These are phyloP conservation scores for Kwoniella pini DNA, from an alignment of 768 basidiomycete genomes.

Conservation along the genomic window DNA sequence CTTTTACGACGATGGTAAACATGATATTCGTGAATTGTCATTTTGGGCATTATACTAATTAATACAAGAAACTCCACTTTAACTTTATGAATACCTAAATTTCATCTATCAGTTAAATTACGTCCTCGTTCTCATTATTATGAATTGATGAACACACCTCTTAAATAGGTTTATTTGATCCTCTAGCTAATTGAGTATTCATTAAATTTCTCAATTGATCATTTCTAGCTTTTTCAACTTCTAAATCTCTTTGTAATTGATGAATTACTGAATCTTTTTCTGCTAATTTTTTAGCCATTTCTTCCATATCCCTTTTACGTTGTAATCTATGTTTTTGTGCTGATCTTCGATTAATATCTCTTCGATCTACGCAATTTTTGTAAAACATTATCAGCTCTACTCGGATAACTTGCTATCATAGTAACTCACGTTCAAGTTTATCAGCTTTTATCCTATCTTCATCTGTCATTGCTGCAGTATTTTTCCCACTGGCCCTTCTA, in stretches of 20 bases:
- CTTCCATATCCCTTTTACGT: slow-evolving; percentile 26
- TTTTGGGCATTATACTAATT: no score
- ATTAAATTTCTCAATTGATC: slow-evolving; percentile 22
- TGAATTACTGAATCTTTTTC: slow-evolving; percentile 13
- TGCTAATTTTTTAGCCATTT: slow-evolving; percentile 7
- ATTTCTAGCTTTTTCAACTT: slow-evolving; percentile 17
- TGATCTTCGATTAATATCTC: slow-evolving; percentile 30
- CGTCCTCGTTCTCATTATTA: no score
- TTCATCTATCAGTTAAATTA: no score
- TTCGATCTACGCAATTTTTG: slow-evolving; percentile 19
- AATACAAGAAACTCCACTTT: no score
- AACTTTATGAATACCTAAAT: no score
- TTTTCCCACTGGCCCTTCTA: slow-evolving; percentile 1
- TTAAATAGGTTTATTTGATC: background rate
- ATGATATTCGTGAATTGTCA: no score
- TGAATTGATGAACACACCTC: no score
- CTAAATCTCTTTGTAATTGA: slow-evolving; percentile 16
- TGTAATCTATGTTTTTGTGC: slow-evolving; percentile 29
- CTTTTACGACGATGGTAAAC: no score
- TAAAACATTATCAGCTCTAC: background rate
- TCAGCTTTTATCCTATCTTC: slow-evolving; percentile 15
- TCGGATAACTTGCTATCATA: no score
- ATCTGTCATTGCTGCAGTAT: background rate
- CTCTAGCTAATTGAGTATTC: slow-evolving; percentile 10
- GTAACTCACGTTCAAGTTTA: slow-evolving; percentile 25